Base-by-base conservation (phyloP, 1,139 yeast species). In the Saccharomyces pastorianus region DNA sequence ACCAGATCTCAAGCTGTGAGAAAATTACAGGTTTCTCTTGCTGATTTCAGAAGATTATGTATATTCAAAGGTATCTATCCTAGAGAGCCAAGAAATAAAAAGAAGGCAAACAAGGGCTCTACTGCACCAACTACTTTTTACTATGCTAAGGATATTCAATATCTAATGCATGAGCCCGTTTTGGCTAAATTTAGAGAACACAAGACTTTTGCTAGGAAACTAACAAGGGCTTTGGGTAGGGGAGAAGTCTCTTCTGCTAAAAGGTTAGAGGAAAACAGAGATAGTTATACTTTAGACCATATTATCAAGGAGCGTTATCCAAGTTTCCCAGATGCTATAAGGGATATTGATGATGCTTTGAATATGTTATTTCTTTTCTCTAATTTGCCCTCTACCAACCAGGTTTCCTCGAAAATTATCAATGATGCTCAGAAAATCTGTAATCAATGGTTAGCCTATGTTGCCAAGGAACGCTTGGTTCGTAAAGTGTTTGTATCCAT, bases 21-120 rank as follows among this genome's bases (percentile, higher is more conserved):
- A 72, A 89, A 85, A 71, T 77, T 93, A 59, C 99, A 93, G 73
- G 87, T 95, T 49, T 87, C 98, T 2, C 78, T 95, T 57, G 97
- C 98, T n/a, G 99, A 93, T 74, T 93, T 93, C 81, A 87, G 99
- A 75, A 82, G 98, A 68, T 80, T 93, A 67, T 93, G 99, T 79
- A 93, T 93, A 70, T 89, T 93, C 80, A 93, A 93, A 71, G 99
- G 99, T 50, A 85, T 86, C 59, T 86, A 85, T 71, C 99, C 99
- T 55, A 82, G 99, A 71, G 99, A 93, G 70, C 98, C 99, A 52
- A 79, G 95, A 66, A 90, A 88, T 73, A 91, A 90, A 76, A 90
- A 88, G 83, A 91, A 89, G 79, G 97, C 98, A 58, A 93, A 91
- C 73, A 91, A 89, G 73, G 99, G 99, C 26, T 88, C 96, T 25